phyloP scores from a whole-genome alignment of 2,329 filamentous ascomycete species.

The Aspergillus sp. region DNA sequence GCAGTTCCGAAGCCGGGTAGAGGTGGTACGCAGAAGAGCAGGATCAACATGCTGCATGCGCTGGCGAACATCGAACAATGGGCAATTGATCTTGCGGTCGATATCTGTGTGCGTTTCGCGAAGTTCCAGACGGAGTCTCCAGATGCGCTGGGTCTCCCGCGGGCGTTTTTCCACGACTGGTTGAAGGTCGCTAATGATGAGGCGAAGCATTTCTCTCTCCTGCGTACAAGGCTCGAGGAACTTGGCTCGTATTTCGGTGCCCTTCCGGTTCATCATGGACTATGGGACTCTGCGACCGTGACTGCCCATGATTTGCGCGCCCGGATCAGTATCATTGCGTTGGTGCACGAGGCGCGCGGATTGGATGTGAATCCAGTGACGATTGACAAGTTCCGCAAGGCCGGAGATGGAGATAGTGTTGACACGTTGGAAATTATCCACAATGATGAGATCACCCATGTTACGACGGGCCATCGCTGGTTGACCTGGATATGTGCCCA shows the following conservation, averaged over 20 bases:
- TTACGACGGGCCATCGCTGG: conserved; percentile 52
- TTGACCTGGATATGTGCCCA: conserved; percentile 51
- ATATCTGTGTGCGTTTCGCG: conserved; percentile 51
- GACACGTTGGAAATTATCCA: conserved; percentile 47
- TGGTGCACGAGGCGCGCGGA: conserved; percentile 52
- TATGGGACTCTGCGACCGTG: conserved; percentile 48
- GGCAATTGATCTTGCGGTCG: conserved; percentile 52
- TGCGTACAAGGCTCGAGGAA: conserved; percentile 49
- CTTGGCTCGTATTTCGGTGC: conserved; percentile 49
- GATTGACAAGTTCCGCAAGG: conserved; percentile 50
- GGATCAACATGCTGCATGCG: conserved; percentile 51
- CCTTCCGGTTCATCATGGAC: conserved; percentile 49
- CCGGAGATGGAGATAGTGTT: conserved; percentile 46
- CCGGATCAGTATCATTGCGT: conserved; percentile 50
- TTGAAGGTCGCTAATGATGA: conserved; percentile 52
- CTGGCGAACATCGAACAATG: conserved; percentile 53
- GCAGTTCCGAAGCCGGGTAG: conserved; percentile 45
- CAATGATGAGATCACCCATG: conserved; percentile 53
- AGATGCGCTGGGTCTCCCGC: conserved; percentile 36
- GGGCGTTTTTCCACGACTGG: conserved; percentile 52
- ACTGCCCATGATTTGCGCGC: conserved; percentile 50
- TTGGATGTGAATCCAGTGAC: conserved; percentile 52
- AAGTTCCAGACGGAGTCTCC: conserved; percentile 41
- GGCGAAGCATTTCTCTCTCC: conserved; percentile 51
- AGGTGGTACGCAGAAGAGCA: conserved; percentile 48